A percentile compares a stretch with the other conserved stretches of the same genome.
Conservation (phyloP, 2,329 filamentous ascomycete species). For the Diaporthe destruens region DNA sequence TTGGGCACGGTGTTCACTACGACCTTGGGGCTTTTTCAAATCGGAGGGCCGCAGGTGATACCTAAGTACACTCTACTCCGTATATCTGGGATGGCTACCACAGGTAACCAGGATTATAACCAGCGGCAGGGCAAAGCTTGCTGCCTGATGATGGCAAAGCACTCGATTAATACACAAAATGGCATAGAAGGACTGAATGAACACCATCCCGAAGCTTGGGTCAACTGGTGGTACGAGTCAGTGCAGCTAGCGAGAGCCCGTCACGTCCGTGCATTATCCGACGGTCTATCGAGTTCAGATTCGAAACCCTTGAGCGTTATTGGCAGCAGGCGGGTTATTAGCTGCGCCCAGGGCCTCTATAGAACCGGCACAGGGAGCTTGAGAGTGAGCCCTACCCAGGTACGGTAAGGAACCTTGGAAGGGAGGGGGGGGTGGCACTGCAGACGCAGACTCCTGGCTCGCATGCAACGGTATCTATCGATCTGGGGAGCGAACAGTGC, state of each 20-base stretch:
- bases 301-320: slow-evolving; percentile 8
- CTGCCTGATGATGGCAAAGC: neutral
- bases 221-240: slow-evolving; percentile 29
- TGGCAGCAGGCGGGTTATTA: neutral
- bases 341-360: slow-evolving; percentile 8
- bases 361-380: neutral
- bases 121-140: too few relatives aligned
- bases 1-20: slow-evolving; percentile 23
- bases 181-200: slow-evolving; percentile 1
- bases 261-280: slow-evolving; percentile 30
- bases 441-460: too few relatives aligned
- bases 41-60: neutral
- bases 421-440: too few relatives aligned
- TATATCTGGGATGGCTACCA: neutral
- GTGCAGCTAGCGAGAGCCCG: neutral
- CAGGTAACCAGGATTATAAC: neutral
- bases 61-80: neutral
- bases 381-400: too few relatives aligned
- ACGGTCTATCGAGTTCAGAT: slow-evolving; percentile 19
- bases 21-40: neutral
- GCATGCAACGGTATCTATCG: slow-evolving; percentile 15
- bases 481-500: slow-evolving; percentile 13
- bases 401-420: too few relatives aligned
- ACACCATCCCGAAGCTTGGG: neutral
- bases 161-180: neutral